Evolutionary conservation across 495 filamentous ascomycete genomes (phyloP), one percentile per base, ranked within the genome.

Genomic region (Tuber borchii): DNA sequence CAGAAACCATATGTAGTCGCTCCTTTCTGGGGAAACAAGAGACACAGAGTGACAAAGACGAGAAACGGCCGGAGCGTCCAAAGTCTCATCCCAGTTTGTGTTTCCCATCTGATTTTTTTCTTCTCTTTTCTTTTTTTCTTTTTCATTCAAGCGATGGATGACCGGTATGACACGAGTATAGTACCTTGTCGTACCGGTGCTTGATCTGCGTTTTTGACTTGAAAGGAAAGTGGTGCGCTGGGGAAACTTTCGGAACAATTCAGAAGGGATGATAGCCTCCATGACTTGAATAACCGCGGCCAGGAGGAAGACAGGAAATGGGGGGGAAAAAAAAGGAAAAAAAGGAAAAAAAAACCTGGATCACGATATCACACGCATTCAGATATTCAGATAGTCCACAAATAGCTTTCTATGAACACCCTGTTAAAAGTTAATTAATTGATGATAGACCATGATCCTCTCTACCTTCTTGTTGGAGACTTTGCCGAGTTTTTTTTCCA

Each of bases 61-160:
- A 79, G 76, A 79, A 79, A 73, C 72, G 77, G 51, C 78, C 78
- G 73, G 78, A 79, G 73, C 72, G 75, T 79, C 69, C 56, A 46
- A 71, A 70, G 56, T 42, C 70, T 37, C 69, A 72, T 51, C 74
- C 56, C 56, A 65, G 56, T 16, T 31, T 31, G 7, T 19, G 14
- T 40, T 42, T n/a, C 44, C 42, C 44, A 73, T 22, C 34, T 31
- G 71, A 44, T 46, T 16, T 42, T 45, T 34, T 42, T n/a, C n/a
- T 31, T 34, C 16, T 48, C 7, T 17, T 31, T 20, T 26, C 31
- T 44, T 10, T 72, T 16, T 26, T 46, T 39, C 9, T 26, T 26
- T 26, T n/a, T 72, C 26, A 45, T 46, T 39, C 22, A 70, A 80
- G 77, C 70, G 46, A 73, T 76, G 72, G 70, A 68, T 80, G 51